Evolutionary conservation across 768 basidiomycete genomes (phyloP), one percentile per base, ranked within the genome.

Genomic region (Clathrus columnatus): DNA sequence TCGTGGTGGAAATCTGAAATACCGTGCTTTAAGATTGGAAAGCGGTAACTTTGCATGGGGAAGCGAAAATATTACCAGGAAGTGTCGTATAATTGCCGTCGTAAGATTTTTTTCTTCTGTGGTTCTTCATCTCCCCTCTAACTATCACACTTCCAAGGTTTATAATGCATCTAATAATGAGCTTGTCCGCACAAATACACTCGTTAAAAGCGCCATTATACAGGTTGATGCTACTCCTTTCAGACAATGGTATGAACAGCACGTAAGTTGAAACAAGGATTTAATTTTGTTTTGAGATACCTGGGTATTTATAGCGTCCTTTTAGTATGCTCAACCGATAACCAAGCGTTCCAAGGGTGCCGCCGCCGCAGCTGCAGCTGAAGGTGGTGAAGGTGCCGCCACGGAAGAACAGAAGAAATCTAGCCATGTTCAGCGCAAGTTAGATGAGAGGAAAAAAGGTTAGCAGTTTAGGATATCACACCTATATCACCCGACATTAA

Each of bases 151-250:
- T 45, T 42, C n/a, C 60, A 94, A n/a, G 92, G 89, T 92, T 48
- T 99, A 98, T 83, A 99, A 98, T 72, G 84, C 96, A 46, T 94
- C 96, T 61, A 99, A 98, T 84, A 99, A 99, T 76, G 96, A 99
- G 75, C 84, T 98, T 67, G 95, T 99, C 69, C 91, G 96, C 66
- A 99, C 96, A 66, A 98, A 99, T 79, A 99, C 96, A 54, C 85
- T 99, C 56, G 96, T 99, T 69, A 97, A 95, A 80, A 79, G 86
- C 59, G 88, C 88, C 62, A 87, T 99, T 75, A 90, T 99, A 73
- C 94, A 98, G 71, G 72, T 99, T 67, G 96, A 99, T 76, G 95
- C 96, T 60, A 85, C 95, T 28, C 96, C 96, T 60, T 99, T 98
- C 90, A 84, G 94, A 63, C 94, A 97, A 77, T 98, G 94, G 94